phyloP scores from a whole-genome alignment of 1,284 basidiomycete genomes.

The Microbotryum lychnidis-dioicae region DNA sequence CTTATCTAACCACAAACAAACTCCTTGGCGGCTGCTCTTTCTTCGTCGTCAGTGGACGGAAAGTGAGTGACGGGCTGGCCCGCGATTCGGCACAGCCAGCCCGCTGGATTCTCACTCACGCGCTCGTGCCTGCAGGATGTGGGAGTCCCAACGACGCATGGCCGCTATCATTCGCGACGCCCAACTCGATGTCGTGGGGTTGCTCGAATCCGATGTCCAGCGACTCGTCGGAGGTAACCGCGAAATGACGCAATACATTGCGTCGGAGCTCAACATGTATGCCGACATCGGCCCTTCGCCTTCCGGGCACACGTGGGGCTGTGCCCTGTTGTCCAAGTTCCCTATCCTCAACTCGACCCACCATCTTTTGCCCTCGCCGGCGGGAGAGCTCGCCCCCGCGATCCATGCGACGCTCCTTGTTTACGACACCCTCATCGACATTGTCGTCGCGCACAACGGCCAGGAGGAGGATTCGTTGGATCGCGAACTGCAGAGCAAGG shows the following conservation, averaged over 20 bases:
- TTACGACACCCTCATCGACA: slow-evolving; percentile 68
- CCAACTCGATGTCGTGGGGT: slow-evolving; percentile 44
- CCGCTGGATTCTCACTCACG: neutral
- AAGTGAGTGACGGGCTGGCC: neutral
- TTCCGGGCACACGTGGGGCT: slow-evolving; percentile 66
- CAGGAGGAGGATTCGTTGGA: slow-evolving; percentile 88
- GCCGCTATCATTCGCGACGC: slow-evolving; percentile 53
- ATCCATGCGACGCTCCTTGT: slow-evolving; percentile 82
- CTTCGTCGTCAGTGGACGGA: neutral
- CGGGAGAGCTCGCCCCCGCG: slow-evolving; percentile 81
- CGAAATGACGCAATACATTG: slow-evolving; percentile 51
- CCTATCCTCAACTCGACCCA: slow-evolving; percentile 85
- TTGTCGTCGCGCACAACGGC: slow-evolving; percentile 84
- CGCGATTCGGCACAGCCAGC: neutral
- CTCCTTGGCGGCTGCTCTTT: slow-evolving; percentile 50
- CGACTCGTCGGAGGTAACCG: slow-evolving; percentile 81
- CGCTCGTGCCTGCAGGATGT: slow-evolving; percentile 38
- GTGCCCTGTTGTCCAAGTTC: slow-evolving; percentile 76
- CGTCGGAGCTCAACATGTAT: slow-evolving; percentile 39
- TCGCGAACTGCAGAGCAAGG: slow-evolving; percentile 75
- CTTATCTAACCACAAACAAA: slow-evolving; percentile 1
- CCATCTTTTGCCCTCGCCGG: slow-evolving; percentile 78
- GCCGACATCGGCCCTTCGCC: slow-evolving; percentile 39
- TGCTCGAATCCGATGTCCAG: slow-evolving; percentile 79
- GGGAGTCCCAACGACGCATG: slow-evolving; percentile 74